Evolutionary conservation across 2,329 filamentous ascomycete species (phyloP), one percentile per base, ranked within the genome.

Genomic region (Scolecobasidium constrictum): DNA sequence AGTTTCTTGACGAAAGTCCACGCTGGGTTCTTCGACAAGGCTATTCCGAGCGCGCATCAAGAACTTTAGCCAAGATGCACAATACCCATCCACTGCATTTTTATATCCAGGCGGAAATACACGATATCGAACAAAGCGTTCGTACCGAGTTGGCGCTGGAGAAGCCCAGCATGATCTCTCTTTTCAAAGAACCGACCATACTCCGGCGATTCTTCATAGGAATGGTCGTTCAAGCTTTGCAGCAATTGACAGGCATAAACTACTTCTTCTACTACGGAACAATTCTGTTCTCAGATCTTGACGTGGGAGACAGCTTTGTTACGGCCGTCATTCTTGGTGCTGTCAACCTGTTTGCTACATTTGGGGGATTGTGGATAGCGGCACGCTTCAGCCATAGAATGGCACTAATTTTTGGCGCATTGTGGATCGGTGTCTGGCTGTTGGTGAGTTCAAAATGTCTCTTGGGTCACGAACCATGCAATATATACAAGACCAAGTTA

Each of bases 1-100:
- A 83, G 35, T 60, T 87, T 40, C 67, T 90, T 3, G 84, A 84
- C 12, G 84, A 90, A 62, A 87, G 84, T 0, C 84, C 84, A 16
- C 78, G 84, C 31, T 86, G 68, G 58, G 64, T 83, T n/a, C 77
- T 86, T 61, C 83, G 78, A 60, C 65, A 65, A 38, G 73, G 71
- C 43, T 68, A 71, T 23, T 75, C 77, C 47, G 74, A 79, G 17
- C 70, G 71, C 31, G 84, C 84, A 4, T 78, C 81, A 18, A 66
- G 76, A 35, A 59, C 78, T 2, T 68, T 86, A 2, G 65, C 69
- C 36, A 68, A 62, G 35, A 70, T 86, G 15, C 77, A 82, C 40
- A 71, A 80, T 13, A 68, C 85, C 1, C 63, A 68, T 0, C 49
- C 63, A 2, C 71, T 77, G 42, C 72, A 83, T 49, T 66, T 71